Base-by-base conservation (phyloP, 768 basidiomycete genomes). In the Hypholoma fasciculare region DNA sequence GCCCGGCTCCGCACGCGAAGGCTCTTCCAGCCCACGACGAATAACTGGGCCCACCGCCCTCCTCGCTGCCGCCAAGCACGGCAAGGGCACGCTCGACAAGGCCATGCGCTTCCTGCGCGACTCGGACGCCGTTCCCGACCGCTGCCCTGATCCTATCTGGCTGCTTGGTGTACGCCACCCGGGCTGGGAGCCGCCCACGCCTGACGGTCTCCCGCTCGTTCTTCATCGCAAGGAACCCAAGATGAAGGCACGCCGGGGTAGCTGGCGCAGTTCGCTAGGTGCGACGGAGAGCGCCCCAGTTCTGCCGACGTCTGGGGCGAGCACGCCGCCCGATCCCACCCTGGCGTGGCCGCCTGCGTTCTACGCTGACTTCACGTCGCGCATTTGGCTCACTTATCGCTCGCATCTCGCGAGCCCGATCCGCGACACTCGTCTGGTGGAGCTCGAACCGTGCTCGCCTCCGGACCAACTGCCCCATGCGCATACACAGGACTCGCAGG, bases 321-420 rank as follows among this genome's bases (percentile, higher is more conserved):
- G 6, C 9, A 34, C 30, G 30, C 30, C 51, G 40, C 66, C 62
- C 63, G 67, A 82, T 57, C 81, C 84, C 0, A 71, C 75, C 0
- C 76, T 75, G 16, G 76, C 83, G 66, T 94, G 92, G 92, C 91
- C 92, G 0, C 82, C 87, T 8, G 81, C 82, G 37, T 97, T 97
- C 69, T 94, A 95, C 67, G 78, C 82, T 13, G 96, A 98, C 73
- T 98, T 96, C 71, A 87, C 87, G 0, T 92, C 92, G 1, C 80
- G 90, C 6, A 79, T 97, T 50, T 97, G 94, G 90, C 81, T 96
- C 47, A 96, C 95, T 0, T 98, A 98, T 73, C 90, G 96, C 23
- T 87, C 87, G 1, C 89, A 94, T 40, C 96, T 96, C 61, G 70
- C 84, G 1, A 56, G 55, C 0, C 89, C 93, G 2, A 95, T 98